Evolutionary conservation across 2,329 filamentous ascomycete genomes (phyloP).

Genomic region (Rhytidhysteron rufulum): DNA sequence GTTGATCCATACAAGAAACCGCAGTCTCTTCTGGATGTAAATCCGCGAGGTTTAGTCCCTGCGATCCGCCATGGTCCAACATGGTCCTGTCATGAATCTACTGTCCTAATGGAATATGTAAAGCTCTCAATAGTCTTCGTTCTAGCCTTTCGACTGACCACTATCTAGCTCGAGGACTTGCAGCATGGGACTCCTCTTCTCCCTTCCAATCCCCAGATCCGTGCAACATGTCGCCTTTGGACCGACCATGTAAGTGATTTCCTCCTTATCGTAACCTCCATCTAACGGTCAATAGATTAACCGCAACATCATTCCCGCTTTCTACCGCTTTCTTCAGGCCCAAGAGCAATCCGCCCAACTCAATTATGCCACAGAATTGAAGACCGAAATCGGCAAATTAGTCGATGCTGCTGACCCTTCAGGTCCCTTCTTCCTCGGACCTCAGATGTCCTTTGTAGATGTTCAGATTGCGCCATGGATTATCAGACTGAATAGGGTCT

Average conservation of each 20-base stretch:
- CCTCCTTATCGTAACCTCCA: background rate
- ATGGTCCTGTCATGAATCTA: conserved; percentile 80
- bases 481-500: conserved; percentile 62
- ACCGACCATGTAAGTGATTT: conserved; percentile 63
- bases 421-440: conserved; percentile 68
- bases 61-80: conserved; percentile 68
- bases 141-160: conserved; percentile 2
- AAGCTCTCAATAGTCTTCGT: background rate
- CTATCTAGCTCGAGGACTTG: conserved; percentile 69
- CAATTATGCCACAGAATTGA: conserved; percentile 58
- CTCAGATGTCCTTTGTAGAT: conserved; percentile 62
- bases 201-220: conserved; percentile 62
- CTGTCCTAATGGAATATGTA: conserved; percentile 81
- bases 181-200: conserved; percentile 58
- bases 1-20: conserved; percentile 76
- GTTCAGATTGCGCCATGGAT: conserved; percentile 74
- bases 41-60: conserved; percentile 71
- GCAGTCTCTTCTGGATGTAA: conserved; percentile 67
- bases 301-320: conserved; percentile 68
- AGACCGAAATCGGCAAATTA: conserved; percentile 60
- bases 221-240: conserved; percentile 76
- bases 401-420: conserved; percentile 54
- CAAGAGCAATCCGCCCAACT: conserved; percentile 58
- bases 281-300: conserved; percentile 57
- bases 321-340: conserved; percentile 69